Conservation (phyloP, 192 early-diverging fungal species). For the Chytriomyces hyalinus region DNA sequence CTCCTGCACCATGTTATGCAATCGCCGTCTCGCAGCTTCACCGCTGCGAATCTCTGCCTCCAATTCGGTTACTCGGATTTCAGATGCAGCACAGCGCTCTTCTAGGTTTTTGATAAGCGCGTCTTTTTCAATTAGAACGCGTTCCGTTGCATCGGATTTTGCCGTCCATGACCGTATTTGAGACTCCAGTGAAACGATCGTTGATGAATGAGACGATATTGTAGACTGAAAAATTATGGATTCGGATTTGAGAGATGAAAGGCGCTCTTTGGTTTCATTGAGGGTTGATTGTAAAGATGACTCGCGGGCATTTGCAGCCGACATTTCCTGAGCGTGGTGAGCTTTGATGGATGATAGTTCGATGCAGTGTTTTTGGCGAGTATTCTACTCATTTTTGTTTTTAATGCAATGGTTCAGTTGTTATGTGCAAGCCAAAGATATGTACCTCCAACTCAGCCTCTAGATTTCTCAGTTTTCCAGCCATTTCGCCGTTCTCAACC, state of each 20-base stretch:
- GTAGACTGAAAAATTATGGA: slow-evolving; percentile 43
- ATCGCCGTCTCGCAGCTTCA: slow-evolving; percentile 76
- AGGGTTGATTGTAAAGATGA: not conserved
- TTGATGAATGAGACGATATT: slow-evolving; percentile 57
- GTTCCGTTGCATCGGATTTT: not conserved
- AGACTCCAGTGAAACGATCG: slow-evolving; percentile 50
- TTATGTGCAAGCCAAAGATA: not conserved
- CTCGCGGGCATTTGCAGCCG: slow-evolving; percentile 33
- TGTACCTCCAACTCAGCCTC: slow-evolving; percentile 42
- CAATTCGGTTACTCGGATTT: slow-evolving; percentile 50
- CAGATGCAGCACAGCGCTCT: slow-evolving; percentile 23
- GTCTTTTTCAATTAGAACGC: slow-evolving; percentile 19
- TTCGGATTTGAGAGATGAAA: not conserved
- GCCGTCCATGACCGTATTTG: slow-evolving; percentile 48
- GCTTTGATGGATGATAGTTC: slow-evolving; percentile 45
- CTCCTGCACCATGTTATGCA: slow-evolving; percentile 93
- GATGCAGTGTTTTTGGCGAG: slow-evolving; percentile 48
- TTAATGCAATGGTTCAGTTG: not conserved
- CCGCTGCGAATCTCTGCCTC: slow-evolving; percentile 71
- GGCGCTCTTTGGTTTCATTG: not conserved
- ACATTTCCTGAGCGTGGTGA: slow-evolving; percentile 27
- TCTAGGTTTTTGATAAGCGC: slow-evolving; percentile 20
- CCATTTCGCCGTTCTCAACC: slow-evolving; percentile 59
- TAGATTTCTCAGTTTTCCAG: slow-evolving; percentile 45
- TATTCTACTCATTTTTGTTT: slow-evolving; percentile 37